phyloP scores from a whole-genome alignment of 768 basidiomycete species.

The Agrocybe praecox region DNA sequence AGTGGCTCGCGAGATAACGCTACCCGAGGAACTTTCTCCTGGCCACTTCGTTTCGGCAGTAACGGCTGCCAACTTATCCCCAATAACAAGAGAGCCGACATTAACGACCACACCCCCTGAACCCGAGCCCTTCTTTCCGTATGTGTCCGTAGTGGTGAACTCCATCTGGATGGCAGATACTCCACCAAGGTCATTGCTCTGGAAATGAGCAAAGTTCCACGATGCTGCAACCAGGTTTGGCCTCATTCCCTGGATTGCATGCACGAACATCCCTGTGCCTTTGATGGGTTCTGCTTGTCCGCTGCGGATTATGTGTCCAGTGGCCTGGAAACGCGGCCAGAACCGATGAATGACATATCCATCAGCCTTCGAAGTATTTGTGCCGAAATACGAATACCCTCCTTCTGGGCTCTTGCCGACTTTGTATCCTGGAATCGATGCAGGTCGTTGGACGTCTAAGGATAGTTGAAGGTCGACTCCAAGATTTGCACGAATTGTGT shows the following conservation, averaged over 20 bases:
- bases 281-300: slow-evolving; percentile 59
- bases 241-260: slow-evolving; percentile 98
- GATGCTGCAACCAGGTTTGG: slow-evolving; percentile 89
- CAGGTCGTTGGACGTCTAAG: slow-evolving; percentile 70
- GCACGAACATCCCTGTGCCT: slow-evolving; percentile 85
- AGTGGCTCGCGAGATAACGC: slow-evolving; percentile 62
- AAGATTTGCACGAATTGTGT: slow-evolving; percentile 79
- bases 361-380: slow-evolving; percentile 66
- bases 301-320: slow-evolving; percentile 68
- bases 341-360: slow-evolving; percentile 91
- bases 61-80: slow-evolving; percentile 72
- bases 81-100: slow-evolving; percentile 83
- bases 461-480: slow-evolving; percentile 80
- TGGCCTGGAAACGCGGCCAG: slow-evolving; percentile 72
- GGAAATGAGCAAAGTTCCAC: slow-evolving; percentile 97
- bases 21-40: slow-evolving; percentile 52
- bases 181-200: slow-evolving; percentile 69
- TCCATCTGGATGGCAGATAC: slow-evolving; percentile 95
- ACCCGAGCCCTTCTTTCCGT: slow-evolving; percentile 79
- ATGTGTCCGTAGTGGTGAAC: slow-evolving; percentile 78
- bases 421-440: slow-evolving; percentile 84
- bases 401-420: slow-evolving; percentile 86
- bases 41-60: slow-evolving; percentile 83
- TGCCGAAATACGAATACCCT: slow-evolving; percentile 88
- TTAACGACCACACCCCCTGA: slow-evolving; percentile 86